Percentiles rank a stretch among this genome's conserved stretches.
Evolutionary conservation across 1,284 basidiomycete species (phyloP).

Genomic region (Marasmius oreades): DNA sequence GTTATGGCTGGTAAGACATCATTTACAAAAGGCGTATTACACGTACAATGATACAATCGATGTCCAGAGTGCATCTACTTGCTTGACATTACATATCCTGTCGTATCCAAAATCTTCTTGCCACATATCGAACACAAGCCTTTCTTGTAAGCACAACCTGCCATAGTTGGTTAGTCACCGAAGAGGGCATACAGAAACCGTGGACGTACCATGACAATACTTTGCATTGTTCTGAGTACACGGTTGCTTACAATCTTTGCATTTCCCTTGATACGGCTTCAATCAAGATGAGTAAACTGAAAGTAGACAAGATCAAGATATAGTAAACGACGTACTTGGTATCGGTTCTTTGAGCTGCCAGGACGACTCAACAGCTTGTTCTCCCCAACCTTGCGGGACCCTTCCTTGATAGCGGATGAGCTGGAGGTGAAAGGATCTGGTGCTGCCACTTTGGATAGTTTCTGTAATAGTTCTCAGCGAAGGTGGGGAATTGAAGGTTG

Average conservation of each 20-base stretch:
- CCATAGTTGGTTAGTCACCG: constrained; percentile 7
- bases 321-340: constrained; percentile 47
- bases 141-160: constrained; percentile 83
- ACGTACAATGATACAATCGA: background rate
- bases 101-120: constrained; percentile 77
- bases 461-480: constrained; percentile 41
- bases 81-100: constrained; percentile 77
- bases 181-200: constrained; percentile 18
- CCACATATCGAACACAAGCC: constrained; percentile 82
- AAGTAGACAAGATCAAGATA: constrained; percentile 8
- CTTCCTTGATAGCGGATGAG: constrained; percentile 70
- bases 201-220: constrained; percentile 74
- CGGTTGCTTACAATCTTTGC: constrained; percentile 78
- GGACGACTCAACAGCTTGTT: constrained; percentile 74
- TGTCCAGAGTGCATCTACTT: constrained; percentile 39
- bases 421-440: constrained; percentile 77
- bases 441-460: constrained; percentile 78
- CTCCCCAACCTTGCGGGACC: constrained; percentile 76
- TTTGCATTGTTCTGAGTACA: constrained; percentile 81
- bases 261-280: constrained; percentile 78
- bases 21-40: background rate
- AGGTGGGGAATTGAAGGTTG: constrained; percentile 14
- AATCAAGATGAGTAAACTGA: constrained; percentile 17
- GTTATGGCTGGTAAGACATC: too few relatives aligned
- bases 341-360: constrained; percentile 66